These are phyloP conservation scores for Aspergillus sergii DNA, from an alignment of 2,329 filamentous ascomycete species.

Conservation along the genomic window DNA sequence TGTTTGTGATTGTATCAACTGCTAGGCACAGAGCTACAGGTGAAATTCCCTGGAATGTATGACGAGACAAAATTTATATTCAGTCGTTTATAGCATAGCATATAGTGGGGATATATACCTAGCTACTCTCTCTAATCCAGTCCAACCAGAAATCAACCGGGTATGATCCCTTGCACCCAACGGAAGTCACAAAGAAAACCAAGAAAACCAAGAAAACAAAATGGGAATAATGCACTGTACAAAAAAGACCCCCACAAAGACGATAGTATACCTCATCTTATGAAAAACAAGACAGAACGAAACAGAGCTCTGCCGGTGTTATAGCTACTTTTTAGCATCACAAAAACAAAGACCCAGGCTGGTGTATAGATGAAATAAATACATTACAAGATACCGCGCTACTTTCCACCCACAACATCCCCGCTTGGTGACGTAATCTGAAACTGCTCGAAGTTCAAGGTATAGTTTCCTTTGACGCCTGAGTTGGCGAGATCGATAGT, in stretches of 20 bases:
- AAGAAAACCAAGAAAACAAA: neutral
- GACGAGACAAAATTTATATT: neutral
- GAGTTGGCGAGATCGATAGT: slow-evolving; percentile 24
- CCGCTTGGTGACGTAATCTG: slow-evolving; percentile 31
- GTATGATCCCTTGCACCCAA: neutral
- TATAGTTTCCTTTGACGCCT: slow-evolving; percentile 31
- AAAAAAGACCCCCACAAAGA: neutral
- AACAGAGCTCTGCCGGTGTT: neutral
- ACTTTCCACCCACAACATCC: slow-evolving; percentile 27
- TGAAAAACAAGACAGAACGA: neutral
- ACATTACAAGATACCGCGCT: neutral
- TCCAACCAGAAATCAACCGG: neutral
- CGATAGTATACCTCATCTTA: neutral
- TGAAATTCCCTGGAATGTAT: neutral
- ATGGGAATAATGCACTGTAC: neutral
- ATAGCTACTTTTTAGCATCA: neutral
- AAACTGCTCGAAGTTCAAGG: slow-evolving; percentile 39
- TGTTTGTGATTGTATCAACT: neutral
- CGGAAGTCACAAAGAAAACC: neutral
- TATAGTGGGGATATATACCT: neutral
- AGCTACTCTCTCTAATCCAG: neutral
- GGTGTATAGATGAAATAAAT: neutral
- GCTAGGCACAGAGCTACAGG: neutral
- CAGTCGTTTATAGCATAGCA: neutral
- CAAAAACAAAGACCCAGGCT: neutral